A percentile compares a stretch with the other conserved stretches of the same genome.
Conservation (phyloP, 345 rosid genomes). For the Lumnitzera littorea region DNA sequence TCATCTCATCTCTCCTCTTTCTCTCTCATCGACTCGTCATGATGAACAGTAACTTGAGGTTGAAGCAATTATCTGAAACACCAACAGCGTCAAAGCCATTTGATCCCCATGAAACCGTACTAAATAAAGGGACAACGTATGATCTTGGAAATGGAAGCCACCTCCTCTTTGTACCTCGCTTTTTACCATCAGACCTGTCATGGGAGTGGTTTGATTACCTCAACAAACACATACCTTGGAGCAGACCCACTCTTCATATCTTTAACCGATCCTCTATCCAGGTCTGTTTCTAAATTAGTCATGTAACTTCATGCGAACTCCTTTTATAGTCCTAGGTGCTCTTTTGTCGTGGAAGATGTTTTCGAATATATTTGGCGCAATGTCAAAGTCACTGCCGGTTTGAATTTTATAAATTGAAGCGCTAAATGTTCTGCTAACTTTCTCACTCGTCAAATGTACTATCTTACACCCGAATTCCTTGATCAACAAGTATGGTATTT, state of each 20-base stretch:
- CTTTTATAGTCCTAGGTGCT: background rate
- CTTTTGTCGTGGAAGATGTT: background rate
- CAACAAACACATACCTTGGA: conserved; percentile 74
- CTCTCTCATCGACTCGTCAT: background rate
- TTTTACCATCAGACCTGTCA: conserved; percentile 39
- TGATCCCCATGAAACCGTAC: background rate
- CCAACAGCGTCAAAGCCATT: background rate
- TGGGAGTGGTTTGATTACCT: conserved; percentile 72
- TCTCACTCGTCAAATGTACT: no score
- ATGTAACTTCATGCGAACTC: background rate
- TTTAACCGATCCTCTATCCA: conserved; percentile 64
- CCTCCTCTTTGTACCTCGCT: conserved; percentile 47
- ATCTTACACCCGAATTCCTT: no score
- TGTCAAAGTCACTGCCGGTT: no score
- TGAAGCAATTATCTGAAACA: background rate
- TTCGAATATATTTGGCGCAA: no score
- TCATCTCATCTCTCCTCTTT: background rate
- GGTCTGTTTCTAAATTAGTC: conserved; percentile 24
- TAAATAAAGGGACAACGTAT: conserved; percentile 16
- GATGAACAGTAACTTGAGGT: background rate
- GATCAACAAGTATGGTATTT: no score
- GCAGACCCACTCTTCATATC: conserved; percentile 67
- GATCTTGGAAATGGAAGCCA: conserved; percentile 72
- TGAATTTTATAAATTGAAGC: no score
- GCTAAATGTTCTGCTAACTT: no score